Conservation (phyloP, 257 asterid species). For the Solanum bulbocastanum region DNA sequence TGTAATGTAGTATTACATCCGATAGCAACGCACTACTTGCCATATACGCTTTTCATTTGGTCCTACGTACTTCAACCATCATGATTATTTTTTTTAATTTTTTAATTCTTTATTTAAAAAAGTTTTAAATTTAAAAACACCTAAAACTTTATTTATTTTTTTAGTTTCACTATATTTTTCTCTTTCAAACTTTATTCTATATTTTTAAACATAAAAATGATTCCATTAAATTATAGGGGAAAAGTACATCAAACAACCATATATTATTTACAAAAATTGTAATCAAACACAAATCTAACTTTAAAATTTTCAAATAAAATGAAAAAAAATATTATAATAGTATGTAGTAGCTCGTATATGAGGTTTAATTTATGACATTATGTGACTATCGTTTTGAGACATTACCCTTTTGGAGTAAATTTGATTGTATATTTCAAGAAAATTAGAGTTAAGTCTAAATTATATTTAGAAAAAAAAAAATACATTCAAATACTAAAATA, state of each 20-base stretch:
- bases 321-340: too few relatives aligned
- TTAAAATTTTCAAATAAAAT: too few relatives aligned
- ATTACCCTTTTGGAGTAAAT: background rate
- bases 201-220: background rate
- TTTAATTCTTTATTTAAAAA: too few relatives aligned
- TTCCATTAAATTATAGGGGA: background rate
- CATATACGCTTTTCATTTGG: background rate
- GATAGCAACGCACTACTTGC: background rate
- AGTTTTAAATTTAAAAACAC: too few relatives aligned
- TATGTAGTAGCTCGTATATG: background rate
- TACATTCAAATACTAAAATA: too few relatives aligned
- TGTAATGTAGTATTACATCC: background rate
- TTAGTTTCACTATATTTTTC: background rate
- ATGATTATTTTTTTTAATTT: background rate
- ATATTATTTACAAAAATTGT: too few relatives aligned
- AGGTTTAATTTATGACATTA: too few relatives aligned
- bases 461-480: too few relatives aligned
- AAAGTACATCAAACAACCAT: background rate
- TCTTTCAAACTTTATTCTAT: background rate
- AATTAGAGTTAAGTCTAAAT: too few relatives aligned
- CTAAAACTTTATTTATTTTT: too few relatives aligned
- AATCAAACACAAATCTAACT: background rate
- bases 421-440: background rate
- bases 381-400: background rate
- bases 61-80: background rate